Percentiles rank a stretch among this genome's conserved stretches.
These are phyloP conservation scores for Aphelidium insulamus DNA, from an alignment of 371 early-diverging fungal genomes.

Conservation along the genomic window DNA sequence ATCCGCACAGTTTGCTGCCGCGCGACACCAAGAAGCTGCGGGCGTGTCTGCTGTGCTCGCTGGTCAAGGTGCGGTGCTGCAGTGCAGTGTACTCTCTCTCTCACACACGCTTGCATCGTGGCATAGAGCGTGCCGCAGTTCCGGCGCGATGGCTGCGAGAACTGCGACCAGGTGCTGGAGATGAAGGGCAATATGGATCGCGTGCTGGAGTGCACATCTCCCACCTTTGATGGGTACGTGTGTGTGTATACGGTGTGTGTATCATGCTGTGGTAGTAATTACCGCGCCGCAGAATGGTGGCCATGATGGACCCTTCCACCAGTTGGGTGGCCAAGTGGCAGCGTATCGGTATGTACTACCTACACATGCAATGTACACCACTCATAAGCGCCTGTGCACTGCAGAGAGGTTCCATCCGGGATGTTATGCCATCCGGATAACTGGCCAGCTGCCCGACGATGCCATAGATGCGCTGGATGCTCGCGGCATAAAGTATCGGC, in stretches of 20 bases:
- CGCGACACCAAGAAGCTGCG: conserved; percentile 54
- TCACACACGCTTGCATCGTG: conserved; percentile 1
- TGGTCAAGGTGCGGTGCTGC: conserved; percentile 41
- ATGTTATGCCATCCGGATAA: conserved; percentile 73
- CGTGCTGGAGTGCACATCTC: conserved; percentile 61
- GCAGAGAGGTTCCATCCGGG: conserved; percentile 57
- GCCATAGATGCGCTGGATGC: conserved; percentile 52
- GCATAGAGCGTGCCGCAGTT: conserved; percentile 49
- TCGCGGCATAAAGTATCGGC: conserved; percentile 55
- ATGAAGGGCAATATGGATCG: conserved; percentile 45
- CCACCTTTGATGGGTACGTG: conserved; percentile 61
- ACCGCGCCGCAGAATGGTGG: conserved; percentile 25
- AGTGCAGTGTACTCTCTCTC: background rate
- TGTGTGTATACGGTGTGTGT: background rate
- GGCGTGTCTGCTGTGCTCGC: conserved; percentile 80
- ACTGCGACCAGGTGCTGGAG: conserved; percentile 63
- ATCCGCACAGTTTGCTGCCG: too few species aligned
- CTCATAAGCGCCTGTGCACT: background rate
- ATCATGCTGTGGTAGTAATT: background rate
- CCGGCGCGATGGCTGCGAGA: conserved; percentile 62
- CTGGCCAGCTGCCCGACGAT: conserved; percentile 71
- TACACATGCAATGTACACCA: background rate
- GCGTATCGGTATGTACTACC: conserved; percentile 42
- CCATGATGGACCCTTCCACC: conserved; percentile 49
- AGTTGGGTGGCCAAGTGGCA: conserved; percentile 84